Conservation (phyloP, 495 filamentous ascomycete species). For the Cercophora scortea region DNA sequence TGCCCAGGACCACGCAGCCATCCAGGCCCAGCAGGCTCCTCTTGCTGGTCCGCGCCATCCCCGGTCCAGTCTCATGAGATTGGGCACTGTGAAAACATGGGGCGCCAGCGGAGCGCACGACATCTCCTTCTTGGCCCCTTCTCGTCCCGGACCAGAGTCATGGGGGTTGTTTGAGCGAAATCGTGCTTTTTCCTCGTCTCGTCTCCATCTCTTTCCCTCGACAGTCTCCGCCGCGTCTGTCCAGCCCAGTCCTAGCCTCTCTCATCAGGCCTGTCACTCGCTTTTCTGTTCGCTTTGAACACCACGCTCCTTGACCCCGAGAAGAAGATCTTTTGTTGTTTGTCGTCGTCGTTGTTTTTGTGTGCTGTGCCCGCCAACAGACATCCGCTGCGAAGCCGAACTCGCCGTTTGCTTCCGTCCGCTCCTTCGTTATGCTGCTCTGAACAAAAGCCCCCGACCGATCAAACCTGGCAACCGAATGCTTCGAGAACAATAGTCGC, state of each 20-base stretch:
- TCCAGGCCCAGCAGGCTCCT: neutral
- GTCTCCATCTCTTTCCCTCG: neutral
- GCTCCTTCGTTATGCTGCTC: conserved; percentile 4
- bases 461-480: neutral
- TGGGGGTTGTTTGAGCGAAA: neutral
- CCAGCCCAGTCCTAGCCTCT: too few relatives aligned
- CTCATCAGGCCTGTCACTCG: neutral
- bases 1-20: neutral
- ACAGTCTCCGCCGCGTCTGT: too few relatives aligned
- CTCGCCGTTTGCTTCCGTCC: conserved; percentile 3
- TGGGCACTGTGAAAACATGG: neutral
- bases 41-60: conserved; percentile 2
- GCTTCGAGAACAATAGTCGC: neutral
- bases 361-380: neutral
- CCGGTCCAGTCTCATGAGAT: neutral
- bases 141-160: neutral
- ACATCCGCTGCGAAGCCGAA: neutral
- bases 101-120: conserved; percentile 4
- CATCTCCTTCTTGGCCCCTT: neutral
- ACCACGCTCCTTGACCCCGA: neutral
- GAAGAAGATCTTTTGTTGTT: neutral
- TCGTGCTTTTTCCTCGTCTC: conserved; percentile 1
- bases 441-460: neutral
- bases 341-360: neutral
- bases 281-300: neutral